A percentile compares a stretch with the other conserved stretches of the same genome.
These are phyloP conservation scores for Epichloe scottii DNA, from an alignment of 2,329 filamentous ascomycete genomes.

Conservation along the genomic window DNA sequence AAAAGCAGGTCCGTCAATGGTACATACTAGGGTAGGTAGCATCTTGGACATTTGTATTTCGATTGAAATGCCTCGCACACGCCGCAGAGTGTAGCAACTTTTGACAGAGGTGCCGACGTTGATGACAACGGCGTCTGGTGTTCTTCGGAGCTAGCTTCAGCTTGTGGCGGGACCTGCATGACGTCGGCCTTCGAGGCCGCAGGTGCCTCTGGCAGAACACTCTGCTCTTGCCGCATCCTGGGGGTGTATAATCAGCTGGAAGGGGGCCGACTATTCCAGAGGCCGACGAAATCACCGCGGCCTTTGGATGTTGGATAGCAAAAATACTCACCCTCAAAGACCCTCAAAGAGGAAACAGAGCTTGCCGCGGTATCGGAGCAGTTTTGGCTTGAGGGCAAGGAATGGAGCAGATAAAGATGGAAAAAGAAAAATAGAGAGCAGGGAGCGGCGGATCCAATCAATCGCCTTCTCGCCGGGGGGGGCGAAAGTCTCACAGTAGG, in stretches of 20 bases:
- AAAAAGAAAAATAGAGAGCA: background rate
- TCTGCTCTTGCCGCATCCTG: conserved; percentile 3
- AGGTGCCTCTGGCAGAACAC: background rate
- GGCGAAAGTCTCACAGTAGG: too few species aligned
- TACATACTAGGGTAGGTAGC: conserved; percentile 44
- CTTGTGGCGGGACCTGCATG: background rate
- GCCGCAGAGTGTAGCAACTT: conserved; percentile 27
- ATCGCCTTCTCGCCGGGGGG: too few species aligned
- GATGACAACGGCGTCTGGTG: background rate
- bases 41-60: conserved; percentile 54
- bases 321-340: background rate
- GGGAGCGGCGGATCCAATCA: background rate
- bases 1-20: background rate
- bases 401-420: background rate
- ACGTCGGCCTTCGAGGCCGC: background rate
- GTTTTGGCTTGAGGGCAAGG: background rate
- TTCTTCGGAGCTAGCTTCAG: background rate
- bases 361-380: background rate
- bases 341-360: background rate
- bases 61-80: conserved; percentile 37
- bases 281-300: too few species aligned
- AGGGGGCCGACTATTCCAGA: background rate
- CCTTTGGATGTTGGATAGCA: too few species aligned
- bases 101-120: background rate
- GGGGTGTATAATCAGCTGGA: background rate